phyloP scores from a whole-genome alignment of 306 rosid genomes.

The Oemleria cerasiformis region DNA sequence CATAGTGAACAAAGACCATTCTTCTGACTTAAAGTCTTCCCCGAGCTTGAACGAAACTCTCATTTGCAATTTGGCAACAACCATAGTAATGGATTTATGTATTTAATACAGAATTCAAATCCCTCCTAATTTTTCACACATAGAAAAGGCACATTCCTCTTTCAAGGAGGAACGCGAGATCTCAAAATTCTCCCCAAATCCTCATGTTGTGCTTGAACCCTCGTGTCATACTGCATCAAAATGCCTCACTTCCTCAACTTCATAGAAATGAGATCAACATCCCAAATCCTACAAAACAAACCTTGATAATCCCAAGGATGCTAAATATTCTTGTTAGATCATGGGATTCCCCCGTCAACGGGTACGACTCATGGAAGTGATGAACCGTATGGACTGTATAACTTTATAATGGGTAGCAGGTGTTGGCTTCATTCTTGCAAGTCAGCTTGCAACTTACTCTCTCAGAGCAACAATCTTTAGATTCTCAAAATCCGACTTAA shows the following conservation, averaged over 20 bases:
- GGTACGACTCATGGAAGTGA: neutral
- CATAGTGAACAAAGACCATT: too few relatives aligned
- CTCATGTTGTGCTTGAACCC: neutral
- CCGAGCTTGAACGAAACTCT: too few relatives aligned
- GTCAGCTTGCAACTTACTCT: conserved; percentile 6
- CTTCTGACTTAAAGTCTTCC: too few relatives aligned
- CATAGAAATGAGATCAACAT: neutral
- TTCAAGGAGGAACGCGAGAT: too few relatives aligned
- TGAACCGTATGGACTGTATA: neutral
- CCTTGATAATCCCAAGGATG: neutral
- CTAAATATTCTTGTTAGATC: neutral
- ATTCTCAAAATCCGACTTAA: conserved; percentile 75
- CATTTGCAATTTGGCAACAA: too few relatives aligned
- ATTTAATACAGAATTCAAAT: too few relatives aligned
- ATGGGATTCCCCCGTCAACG: neutral
- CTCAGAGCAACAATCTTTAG: conserved; percentile 25
- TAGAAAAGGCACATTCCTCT: too few relatives aligned
- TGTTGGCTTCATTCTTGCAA: neutral
- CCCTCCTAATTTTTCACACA: too few relatives aligned
- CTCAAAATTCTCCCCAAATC: neutral
- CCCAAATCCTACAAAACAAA: neutral
- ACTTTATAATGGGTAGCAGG: neutral
- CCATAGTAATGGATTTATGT: too few relatives aligned
- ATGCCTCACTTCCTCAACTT: neutral
- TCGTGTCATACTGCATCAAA: neutral